Base-by-base conservation (phyloP, 805 yeast genomes). In the Yarrowia divulgata region DNA sequence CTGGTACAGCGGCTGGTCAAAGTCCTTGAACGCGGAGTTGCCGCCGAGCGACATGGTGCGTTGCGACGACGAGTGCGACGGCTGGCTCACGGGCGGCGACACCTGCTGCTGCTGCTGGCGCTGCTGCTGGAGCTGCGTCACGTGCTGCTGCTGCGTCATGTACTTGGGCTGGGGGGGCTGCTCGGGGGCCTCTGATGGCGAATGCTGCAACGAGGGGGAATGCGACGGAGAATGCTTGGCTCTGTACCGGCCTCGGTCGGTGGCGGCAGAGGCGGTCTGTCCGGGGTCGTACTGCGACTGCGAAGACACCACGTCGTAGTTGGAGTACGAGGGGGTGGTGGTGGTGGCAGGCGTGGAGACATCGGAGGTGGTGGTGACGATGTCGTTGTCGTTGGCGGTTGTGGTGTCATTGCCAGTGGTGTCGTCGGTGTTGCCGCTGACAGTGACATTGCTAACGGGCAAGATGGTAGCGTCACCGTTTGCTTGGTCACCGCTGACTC, bases 11-110 rank as follows among this genome's bases (percentile, higher is more conserved):
- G 57, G 68, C 45, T 46, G 57, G 40, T 48, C 68, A 48, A 48
- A 60, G 66, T 60, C 52, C 1, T 16, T 19, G 66, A 43, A 60
- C 19, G 52, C 35, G 4, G 66, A 60, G 16, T 29, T 18, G 12
- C 52, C 39, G 23, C 66, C 52, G 13, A 60, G 32, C 32, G 66
- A 60, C 66, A 60, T 60, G 66, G 66, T 18, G 3, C 66, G 66
- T 14, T 60, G 66, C 40, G 66, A 34, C 52, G 34, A 52, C 42
- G 34, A 42, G 34, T 58, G 64, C 12, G 64, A 42, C 3, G 64
- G 64, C 40, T 58, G 64, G 10, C 23, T 16, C 10, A 48, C 50
- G 4, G 50, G 50, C 13, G 50, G 50, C 16, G 50, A 19, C 18
- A 5, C 6, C 35, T 23, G n/a, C 52, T 29, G 35, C 12, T 48